A percentile compares a stretch with the other conserved stretches of the same genome.
phyloP scores from a whole-genome alignment of 1,284 basidiomycete species.

The Trametes pubescens region DNA sequence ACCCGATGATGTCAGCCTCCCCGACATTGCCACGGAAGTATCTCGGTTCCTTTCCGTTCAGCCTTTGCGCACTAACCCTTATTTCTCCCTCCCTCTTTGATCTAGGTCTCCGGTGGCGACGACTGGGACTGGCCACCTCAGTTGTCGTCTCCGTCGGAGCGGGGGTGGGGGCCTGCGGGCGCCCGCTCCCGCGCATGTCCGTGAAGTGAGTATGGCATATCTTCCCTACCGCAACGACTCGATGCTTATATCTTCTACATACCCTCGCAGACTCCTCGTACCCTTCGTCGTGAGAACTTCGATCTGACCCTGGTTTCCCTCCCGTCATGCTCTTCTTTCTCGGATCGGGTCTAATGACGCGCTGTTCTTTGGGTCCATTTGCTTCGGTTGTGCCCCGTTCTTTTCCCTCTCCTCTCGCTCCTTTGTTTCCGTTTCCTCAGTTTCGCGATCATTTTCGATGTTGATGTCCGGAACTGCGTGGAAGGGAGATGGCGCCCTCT shows the following conservation, averaged over 20 bases:
- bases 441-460: conserved; percentile 15
- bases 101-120: background rate
- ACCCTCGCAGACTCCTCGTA: background rate
- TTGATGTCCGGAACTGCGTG: too few relatives aligned
- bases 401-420: too few relatives aligned
- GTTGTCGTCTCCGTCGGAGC: conserved; percentile 12
- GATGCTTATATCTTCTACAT: background rate
- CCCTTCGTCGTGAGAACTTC: too few relatives aligned
- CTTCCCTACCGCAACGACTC: background rate
- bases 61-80: background rate
- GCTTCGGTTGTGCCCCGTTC: too few relatives aligned
- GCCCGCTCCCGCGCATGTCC: conserved; percentile 11
- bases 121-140: background rate
- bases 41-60: background rate
- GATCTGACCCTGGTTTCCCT: too few relatives aligned
- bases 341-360: too few relatives aligned
- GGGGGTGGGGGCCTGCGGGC: conserved; percentile 10
- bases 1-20: conserved; percentile 13
- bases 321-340: too few relatives aligned
- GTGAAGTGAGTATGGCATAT: conserved; percentile 2
- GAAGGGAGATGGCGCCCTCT: too few relatives aligned
- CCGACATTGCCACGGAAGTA: conserved; percentile 7
- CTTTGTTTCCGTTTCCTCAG: too few relatives aligned
- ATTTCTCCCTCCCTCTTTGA: background rate
- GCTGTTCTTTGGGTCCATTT: too few relatives aligned